Percentiles rank a stretch among this genome's conserved stretches.
Conservation (phyloP, 208 protist genomes). For the Trypanosoma theileri region DNA sequence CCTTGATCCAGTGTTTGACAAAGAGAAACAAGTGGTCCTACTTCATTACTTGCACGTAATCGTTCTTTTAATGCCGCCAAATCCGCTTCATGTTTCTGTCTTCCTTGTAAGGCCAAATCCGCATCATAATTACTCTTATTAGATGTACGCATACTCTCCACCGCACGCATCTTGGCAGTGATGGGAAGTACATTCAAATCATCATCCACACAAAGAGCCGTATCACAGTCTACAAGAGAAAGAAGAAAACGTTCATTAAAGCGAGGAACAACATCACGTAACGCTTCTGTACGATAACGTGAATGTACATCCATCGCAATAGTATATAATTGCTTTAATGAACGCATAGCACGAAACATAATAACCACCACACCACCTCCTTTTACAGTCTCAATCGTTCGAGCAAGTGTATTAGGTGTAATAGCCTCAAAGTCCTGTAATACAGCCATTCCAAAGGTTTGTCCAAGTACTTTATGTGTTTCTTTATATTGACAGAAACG, state of each 20-base stretch:
- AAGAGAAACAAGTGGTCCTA: slow-evolving; percentile 92
- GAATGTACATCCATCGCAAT: slow-evolving; percentile 99
- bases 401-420: slow-evolving; percentile 98
- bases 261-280: slow-evolving; percentile 92
- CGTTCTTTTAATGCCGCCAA: slow-evolving; percentile 76
- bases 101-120: slow-evolving; percentile 67
- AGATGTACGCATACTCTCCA: slow-evolving; percentile 31
- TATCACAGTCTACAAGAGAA: slow-evolving; percentile 94
- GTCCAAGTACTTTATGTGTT: slow-evolving; percentile 98
- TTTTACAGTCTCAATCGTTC: slow-evolving; percentile 99
- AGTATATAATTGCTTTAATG: slow-evolving; percentile 97
- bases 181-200: slow-evolving; percentile 99
- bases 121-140: slow-evolving; percentile 44
- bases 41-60: slow-evolving; percentile 65
- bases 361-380: slow-evolving; percentile 99
- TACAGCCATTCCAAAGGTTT: slow-evolving; percentile 99
- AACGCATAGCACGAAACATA: slow-evolving; percentile 96
- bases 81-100: slow-evolving; percentile 83
- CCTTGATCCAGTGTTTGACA: slow-evolving; percentile 97
- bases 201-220: slow-evolving; percentile 97
- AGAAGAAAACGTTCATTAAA: slow-evolving; percentile 99
- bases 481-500: slow-evolving; percentile 99
- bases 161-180: slow-evolving; percentile 84
- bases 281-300: slow-evolving; percentile 86
- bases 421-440: slow-evolving; percentile 99